phyloP scores from a whole-genome alignment of 331 rosid genomes.

The Acacia concinna region DNA sequence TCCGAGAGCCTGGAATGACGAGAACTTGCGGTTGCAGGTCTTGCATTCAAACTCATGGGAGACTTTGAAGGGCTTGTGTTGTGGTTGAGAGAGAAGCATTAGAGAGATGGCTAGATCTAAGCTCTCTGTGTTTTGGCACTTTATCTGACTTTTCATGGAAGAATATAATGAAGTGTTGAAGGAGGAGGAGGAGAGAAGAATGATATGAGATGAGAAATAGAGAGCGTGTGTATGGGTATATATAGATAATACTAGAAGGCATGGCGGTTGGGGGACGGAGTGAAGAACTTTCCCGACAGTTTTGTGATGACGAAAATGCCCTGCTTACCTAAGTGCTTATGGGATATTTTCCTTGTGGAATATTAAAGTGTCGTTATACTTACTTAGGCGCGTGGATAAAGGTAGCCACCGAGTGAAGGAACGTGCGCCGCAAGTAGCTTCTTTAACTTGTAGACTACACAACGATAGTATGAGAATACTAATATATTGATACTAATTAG shows the following conservation, averaged over 20 bases:
- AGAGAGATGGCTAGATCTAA: constrained; percentile 52
- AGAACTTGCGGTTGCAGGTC: constrained; percentile 61
- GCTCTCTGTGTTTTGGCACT: constrained; percentile 14
- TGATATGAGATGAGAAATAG: not conserved
- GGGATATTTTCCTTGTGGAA: not conserved
- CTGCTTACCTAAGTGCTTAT: not conserved
- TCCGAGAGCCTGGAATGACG: constrained; percentile 76
- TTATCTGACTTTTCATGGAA: constrained; percentile 48
- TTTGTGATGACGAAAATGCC: not conserved
- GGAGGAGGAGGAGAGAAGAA: not conserved
- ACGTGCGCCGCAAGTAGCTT: constrained; percentile 15
- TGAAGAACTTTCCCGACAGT: not conserved
- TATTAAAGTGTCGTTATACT: not conserved
- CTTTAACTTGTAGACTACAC: not conserved
- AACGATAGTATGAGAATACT: not conserved
- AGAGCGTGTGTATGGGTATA: not conserved
- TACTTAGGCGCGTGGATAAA: constrained; percentile 17
- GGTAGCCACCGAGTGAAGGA: not conserved
- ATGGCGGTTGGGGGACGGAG: not conserved
- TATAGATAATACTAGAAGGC: not conserved
- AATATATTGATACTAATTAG: too few species aligned
- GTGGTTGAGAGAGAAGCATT: constrained; percentile 39
- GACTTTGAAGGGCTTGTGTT: not conserved
- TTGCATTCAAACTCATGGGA: constrained; percentile 59
- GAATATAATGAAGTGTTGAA: not conserved